Percentiles rank a stretch among this genome's conserved stretches.
These are phyloP conservation scores for Capsicum baccatum DNA, from an alignment of 257 asterid genomes.

Conservation along the genomic window DNA sequence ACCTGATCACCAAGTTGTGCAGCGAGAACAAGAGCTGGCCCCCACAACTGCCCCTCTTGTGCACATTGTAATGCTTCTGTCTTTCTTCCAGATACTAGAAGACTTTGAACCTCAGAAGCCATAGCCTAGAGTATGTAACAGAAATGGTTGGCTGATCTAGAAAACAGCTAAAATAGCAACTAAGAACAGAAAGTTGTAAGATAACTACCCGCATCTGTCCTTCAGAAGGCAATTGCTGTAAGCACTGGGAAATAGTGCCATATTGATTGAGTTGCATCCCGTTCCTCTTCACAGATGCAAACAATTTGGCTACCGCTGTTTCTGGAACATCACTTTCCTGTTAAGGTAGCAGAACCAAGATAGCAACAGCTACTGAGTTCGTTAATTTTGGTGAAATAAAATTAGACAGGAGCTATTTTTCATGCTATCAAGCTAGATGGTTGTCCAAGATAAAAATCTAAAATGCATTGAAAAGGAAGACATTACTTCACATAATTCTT, in stretches of 20 bases:
- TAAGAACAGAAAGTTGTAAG: not conserved
- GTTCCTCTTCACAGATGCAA: slow-evolving; percentile 73
- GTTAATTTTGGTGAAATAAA: slow-evolving; percentile 16
- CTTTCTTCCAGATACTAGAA: slow-evolving; percentile 93
- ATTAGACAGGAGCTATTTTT: slow-evolving; percentile 8
- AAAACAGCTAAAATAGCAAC: not conserved
- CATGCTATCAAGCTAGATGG: slow-evolving; percentile 27
- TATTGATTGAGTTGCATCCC: slow-evolving; percentile 57
- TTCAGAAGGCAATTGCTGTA: slow-evolving; percentile 88
- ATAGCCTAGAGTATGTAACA: slow-evolving; percentile 55
- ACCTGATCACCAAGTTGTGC: slow-evolving; percentile 97
- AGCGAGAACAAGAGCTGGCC: slow-evolving; percentile 97
- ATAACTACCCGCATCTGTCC: slow-evolving; percentile 77
- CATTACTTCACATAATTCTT: not conserved
- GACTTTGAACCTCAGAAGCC: slow-evolving; percentile 88
- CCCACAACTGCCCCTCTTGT: slow-evolving; percentile 98
- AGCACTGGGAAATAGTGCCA: slow-evolving; percentile 65
- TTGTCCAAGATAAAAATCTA: not conserved
- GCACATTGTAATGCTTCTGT: slow-evolving; percentile 91
- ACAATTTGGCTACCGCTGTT: slow-evolving; percentile 80
- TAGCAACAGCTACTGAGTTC: slow-evolving; percentile 24
- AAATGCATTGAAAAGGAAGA: not conserved
- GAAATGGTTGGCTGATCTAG: slow-evolving; percentile 12
- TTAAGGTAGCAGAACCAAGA: slow-evolving; percentile 29
- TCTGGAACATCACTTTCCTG: slow-evolving; percentile 93